Evolutionary conservation across 495 filamentous ascomycete species (phyloP), one percentile per base, ranked within the genome.

Genomic region (Penicillium cataractarum): DNA sequence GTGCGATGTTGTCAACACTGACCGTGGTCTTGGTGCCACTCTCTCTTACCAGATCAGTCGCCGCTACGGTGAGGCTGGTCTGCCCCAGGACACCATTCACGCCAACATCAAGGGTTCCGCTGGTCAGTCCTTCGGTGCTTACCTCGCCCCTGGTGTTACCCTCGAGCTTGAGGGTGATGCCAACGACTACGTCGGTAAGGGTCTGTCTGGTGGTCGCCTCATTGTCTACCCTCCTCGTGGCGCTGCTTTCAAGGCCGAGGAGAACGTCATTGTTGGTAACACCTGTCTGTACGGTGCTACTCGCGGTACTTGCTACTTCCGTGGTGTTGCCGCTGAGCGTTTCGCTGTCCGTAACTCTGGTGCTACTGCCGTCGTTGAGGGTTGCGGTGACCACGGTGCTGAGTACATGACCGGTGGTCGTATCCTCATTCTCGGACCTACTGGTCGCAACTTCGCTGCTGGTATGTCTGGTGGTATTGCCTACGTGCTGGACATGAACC

Each of bases 331-430:
- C 68, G 95, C 95, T 32, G 95, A 99, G 83, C 92, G 95, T 66
- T 99, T 99, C 69, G 94, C 93, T 51, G 95, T 99, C 56, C 92
- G 95, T 65, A 99, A 99, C 82, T 98, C 96, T 0, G 95, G 95
- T 74, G 95, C 91, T 46, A 98, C 90, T 31, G 95, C 96, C 32
- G 91, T 99, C 65, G 94, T 98, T 65, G 95, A 99, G 79, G 95
- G 96, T 77, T 87, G 97, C 57, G 95, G 95, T 82, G 95, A 99
- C 74, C 95, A 99, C 73, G 92, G 94, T 51, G 98, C 94, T 73
- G 95, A 99, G 81, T 99, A 99, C 85, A 99, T 99, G 95, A 99
- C 95, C 61, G 95, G 95, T 71, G 95, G 95, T 71, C 92, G 96
- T 73, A 87, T 98, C 39, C 80, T 99, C 60, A 83, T 96, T 62